These are phyloP conservation scores for Geotrichum macrosporum DNA, from an alignment of 1,139 yeast genomes.

Conservation along the genomic window DNA sequence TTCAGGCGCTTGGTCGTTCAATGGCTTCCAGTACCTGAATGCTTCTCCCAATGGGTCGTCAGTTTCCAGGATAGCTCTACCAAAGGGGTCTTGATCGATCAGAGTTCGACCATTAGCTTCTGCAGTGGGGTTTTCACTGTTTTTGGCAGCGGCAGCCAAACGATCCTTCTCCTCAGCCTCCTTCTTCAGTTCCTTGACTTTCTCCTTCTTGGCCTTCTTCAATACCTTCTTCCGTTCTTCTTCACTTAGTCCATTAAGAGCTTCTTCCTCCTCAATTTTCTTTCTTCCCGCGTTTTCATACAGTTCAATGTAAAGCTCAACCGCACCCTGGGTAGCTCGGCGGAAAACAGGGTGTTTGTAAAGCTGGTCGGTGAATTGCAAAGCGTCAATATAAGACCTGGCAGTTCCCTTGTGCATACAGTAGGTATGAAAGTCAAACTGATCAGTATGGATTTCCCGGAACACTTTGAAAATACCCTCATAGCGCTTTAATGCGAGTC, in stretches of 20 bases:
- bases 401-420: slow-evolving; percentile 90
- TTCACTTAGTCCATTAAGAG: slow-evolving; percentile 32
- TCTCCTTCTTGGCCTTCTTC: slow-evolving; percentile 42
- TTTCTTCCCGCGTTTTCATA: slow-evolving; percentile 24
- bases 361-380: slow-evolving; percentile 76
- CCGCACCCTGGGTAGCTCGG: slow-evolving; percentile 65
- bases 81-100: slow-evolving; percentile 45
- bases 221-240: slow-evolving; percentile 34
- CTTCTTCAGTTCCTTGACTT: slow-evolving; percentile 40
- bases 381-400: slow-evolving; percentile 68
- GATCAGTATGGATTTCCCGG: slow-evolving; percentile 72
- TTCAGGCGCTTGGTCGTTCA: slow-evolving; percentile 37
- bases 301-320: slow-evolving; percentile 53
- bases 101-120: slow-evolving; percentile 17
- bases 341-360: slow-evolving; percentile 66
- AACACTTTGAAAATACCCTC: slow-evolving; percentile 62
- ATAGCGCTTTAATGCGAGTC: slow-evolving; percentile 78
- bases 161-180: slow-evolving; percentile 21
- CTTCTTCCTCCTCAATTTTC: slow-evolving; percentile 28
- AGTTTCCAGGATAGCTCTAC: slow-evolving; percentile 39
- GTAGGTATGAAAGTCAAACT: slow-evolving; percentile 90
- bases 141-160: slow-evolving; percentile 25
- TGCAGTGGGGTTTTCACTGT: slow-evolving; percentile 23
- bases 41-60: slow-evolving; percentile 43
- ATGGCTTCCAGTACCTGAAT: slow-evolving; percentile 39